Evolutionary conservation across 176 grass and related monocot species (phyloP), one percentile per base, ranked within the genome.

Genomic region (Urochloa ruziziensis): DNA sequence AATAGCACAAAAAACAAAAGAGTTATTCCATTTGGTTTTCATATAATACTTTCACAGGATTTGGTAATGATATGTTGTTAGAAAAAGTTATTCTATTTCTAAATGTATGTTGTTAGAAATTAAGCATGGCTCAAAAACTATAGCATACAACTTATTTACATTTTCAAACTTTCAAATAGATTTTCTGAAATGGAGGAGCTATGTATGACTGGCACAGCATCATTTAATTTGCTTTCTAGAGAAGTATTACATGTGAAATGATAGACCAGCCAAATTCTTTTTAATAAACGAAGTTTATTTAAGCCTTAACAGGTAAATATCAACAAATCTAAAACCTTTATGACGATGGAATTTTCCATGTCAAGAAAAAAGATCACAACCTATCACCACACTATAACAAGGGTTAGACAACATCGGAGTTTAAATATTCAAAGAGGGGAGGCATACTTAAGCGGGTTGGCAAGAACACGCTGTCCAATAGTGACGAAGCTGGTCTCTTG

Each of bases 401-500:
- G 53, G 51, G 39, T 46, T 53, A 71, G 25, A 72, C 16, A 37
- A 79, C 70, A 83, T 78, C 6, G 36, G 77, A 77, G 28, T 27
- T 23, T 33, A 16, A 71, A 64, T 29, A 56, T 80, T 70, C 11
- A 67, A 74, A 69, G 44, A 75, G 42, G 49, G 15, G 42, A 64
- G 46, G 76, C 81, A 84, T 84, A 90, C 91, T 93, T 93, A 51
- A 93, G 84, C n/a, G 84, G 81, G 57, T 83, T 90, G 10, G 91
- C 87, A 84, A 93, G 91, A 71, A 93, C 91, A 73, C 91, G 87
- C 56, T 93, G 91, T 62, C 91, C 91, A 74, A 90, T 93, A 34
- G 91, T 93, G 70, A 93, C 84, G 28, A 93, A 93, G 67, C 91
- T 90, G 36, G 91, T 93, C 82, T 93, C 91, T 80, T 93, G 91